Base-by-base conservation (phyloP, 2,329 filamentous ascomycete species). In the Sporothrix euskadiensis region DNA sequence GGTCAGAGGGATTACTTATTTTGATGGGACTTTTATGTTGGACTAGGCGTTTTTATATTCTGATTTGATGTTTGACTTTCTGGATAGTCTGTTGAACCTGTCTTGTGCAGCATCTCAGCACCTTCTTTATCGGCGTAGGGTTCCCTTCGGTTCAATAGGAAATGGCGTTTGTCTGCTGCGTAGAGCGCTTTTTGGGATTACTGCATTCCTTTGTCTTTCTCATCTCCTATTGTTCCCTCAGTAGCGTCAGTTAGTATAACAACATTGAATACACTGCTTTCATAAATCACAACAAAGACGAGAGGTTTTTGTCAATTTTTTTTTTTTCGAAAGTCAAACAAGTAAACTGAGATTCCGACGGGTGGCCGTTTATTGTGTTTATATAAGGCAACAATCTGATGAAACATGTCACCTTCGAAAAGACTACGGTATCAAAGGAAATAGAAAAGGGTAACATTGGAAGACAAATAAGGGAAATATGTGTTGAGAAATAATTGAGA, bases 361-460 rank as follows among this genome's bases (percentile, higher is more conserved):
- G 61, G 39, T 47, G 61, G 61, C 61, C 61, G 39, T 47, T 30
- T 66, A 47, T 44, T 47, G 39, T 47, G 61, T 66, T 47, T 47
- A 44, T 66, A 12, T 12, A 66, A 47, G 19, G 39, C 9, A 63
- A 44, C 61, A 47, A 66, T 41, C 19, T 47, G n/a, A 65, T 39
- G 22, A 19, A 65, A 65, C 12, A 14, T 44, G 39, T 47, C 61
- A 65, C 39, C 61, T 65, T 65, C 10, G 39, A 47, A 26, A 47
- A 44, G 52, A 41, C 39, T 66, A 47, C 61, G 61, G 39, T 66
- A 66, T 66, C 61, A 66, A 47, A 47, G 39, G 35, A 14, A 26
- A 63, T 56, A 14, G 10, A 14, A n/a, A 44, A 49, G 44, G 44
- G 14, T 16, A 65, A 47, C 30, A 35, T 39, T 19, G n/a, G 8